These are phyloP conservation scores for Elongisporangium undulatum DNA, from an alignment of 352 stramenopile species.

Conservation along the genomic window DNA sequence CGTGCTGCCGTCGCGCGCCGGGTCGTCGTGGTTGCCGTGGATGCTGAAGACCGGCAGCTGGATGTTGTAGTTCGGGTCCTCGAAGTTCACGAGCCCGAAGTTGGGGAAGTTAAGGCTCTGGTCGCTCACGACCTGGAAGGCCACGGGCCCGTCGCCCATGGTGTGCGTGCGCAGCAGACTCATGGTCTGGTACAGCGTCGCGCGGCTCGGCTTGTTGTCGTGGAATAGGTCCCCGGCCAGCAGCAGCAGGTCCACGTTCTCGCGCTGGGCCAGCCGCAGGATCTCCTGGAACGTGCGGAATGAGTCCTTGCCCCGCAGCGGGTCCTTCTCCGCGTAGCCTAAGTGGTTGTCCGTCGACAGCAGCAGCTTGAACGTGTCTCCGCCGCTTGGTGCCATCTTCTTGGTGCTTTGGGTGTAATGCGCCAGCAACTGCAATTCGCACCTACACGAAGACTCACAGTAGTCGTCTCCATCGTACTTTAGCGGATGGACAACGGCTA, in stretches of 20 bases:
- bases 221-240: conserved; percentile 98
- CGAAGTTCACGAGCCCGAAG: conserved; percentile 94
- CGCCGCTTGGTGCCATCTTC: conserved; percentile 10
- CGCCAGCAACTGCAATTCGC: neutral
- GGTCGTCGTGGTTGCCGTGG: conserved; percentile 99
- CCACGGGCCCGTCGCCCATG: conserved; percentile 85
- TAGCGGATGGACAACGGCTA: neutral
- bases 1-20: conserved; percentile 87
- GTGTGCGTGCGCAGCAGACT: conserved; percentile 94
- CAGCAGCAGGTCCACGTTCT: conserved; percentile 90
- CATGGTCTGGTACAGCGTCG: conserved; percentile 97
- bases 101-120: conserved; percentile 89
- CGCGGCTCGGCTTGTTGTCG: conserved; percentile 97
- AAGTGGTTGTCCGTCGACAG: conserved; percentile 99
- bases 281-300: conserved; percentile 90
- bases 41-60: conserved; percentile 98
- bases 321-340: conserved; percentile 95
- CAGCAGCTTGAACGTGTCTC: conserved; percentile 84
- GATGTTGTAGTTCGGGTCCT: conserved; percentile 94
- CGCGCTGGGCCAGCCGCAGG: conserved; percentile 53
- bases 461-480: neutral
- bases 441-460: neutral
- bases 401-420: neutral
- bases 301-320: conserved; percentile 92
- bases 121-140: conserved; percentile 90